A percentile compares a stretch with the other conserved stretches of the same genome.
Conservation (phyloP, 768 basidiomycete genomes). For the Flagelloscypha sp. region DNA sequence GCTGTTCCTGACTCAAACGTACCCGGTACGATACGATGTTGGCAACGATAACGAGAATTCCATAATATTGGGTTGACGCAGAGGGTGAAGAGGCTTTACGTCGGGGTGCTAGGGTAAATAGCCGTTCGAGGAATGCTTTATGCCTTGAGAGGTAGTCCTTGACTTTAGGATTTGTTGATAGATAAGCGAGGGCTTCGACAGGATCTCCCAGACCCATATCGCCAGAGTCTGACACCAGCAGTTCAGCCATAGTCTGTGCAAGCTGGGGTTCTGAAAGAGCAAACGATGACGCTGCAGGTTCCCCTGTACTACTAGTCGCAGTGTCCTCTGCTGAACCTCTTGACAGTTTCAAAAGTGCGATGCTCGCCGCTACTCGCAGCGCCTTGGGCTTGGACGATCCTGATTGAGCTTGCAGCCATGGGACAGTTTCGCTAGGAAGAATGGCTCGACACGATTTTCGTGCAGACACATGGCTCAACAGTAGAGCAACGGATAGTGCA, state of each 20-base stretch:
- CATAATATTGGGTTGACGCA: conserved; percentile 57
- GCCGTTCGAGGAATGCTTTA: conserved; percentile 41
- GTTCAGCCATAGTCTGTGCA: conserved; percentile 46
- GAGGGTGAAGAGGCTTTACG: conserved; percentile 27
- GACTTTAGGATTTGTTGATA: conserved; percentile 53
- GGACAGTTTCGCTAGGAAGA: conserved; percentile 44
- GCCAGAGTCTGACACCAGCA: conserved; percentile 37
- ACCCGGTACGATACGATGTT: conserved; percentile 71
- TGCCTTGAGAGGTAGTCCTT: conserved; percentile 57
- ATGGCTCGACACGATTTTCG: conserved; percentile 63
- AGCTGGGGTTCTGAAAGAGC: conserved; percentile 20
- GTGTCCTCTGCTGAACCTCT: conserved; percentile 45
- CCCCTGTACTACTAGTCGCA: conserved; percentile 19
- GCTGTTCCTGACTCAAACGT: conserved; percentile 69
- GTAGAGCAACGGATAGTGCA: conserved; percentile 54
- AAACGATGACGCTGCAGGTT: not conserved
- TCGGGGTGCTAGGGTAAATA: conserved; percentile 50
- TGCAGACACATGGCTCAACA: conserved; percentile 69
- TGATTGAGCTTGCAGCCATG: conserved; percentile 63
- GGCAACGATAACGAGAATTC: conserved; percentile 63
- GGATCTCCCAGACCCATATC: conserved; percentile 47
- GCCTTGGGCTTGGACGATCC: conserved; percentile 34
- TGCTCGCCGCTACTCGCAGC: conserved; percentile 55
- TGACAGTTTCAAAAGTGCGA: conserved; percentile 73
- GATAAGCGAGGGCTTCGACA: conserved; percentile 81